Evolutionary conservation across 1,284 basidiomycete genomes (phyloP).

Genomic region (Ganoderma lucidum): DNA sequence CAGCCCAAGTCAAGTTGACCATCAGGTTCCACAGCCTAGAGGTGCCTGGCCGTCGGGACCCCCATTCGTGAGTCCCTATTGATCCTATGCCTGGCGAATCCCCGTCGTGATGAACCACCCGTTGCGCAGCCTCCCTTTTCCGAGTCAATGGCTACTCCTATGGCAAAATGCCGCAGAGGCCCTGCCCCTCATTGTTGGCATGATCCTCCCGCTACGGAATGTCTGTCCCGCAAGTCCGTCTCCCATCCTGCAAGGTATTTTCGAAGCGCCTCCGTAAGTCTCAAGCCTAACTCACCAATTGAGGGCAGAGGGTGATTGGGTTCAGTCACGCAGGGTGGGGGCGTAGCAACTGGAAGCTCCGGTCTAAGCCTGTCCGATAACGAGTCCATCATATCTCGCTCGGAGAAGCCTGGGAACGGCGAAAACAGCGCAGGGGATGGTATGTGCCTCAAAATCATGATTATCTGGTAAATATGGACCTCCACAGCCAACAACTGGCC

Average conservation of each 20-base stretch:
- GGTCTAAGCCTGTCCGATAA: neutral
- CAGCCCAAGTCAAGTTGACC: neutral
- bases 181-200: neutral
- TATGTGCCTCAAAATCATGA: neutral
- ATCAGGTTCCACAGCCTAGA: neutral
- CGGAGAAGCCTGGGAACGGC: conserved; percentile 25
- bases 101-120: neutral
- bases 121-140: neutral
- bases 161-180: conserved; percentile 3
- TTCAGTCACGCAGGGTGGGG: neutral
- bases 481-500: neutral
- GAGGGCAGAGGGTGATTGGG: neutral
- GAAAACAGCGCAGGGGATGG: conserved; percentile 26
- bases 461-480: neutral
- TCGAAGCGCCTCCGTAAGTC: neutral
- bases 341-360: neutral
- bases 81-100: neutral
- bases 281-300: neutral
- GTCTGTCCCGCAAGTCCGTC: no score
- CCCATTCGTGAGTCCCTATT: neutral
- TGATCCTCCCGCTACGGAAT: neutral
- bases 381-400: neutral
- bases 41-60: neutral
- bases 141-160: neutral
- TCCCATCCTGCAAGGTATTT: neutral